Evolutionary conservation across 176 grass and related monocot genomes (phyloP).

Genomic region (Dendrocalamus sinicus): DNA sequence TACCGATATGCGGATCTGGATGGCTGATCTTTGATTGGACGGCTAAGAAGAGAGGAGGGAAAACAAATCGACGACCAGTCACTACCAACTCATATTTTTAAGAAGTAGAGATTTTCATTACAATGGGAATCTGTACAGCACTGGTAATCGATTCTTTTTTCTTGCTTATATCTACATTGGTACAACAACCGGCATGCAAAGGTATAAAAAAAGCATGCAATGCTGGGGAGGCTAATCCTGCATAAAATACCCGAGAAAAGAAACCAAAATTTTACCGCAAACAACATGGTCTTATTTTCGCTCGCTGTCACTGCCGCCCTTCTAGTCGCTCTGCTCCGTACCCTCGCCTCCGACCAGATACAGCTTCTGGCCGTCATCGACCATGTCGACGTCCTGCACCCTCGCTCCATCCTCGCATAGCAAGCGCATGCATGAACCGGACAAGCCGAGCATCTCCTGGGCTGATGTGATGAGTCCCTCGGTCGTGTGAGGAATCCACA

Average conservation of each 20-base stretch:
- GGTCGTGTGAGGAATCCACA: constrained; percentile 77
- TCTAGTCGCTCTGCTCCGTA: not conserved
- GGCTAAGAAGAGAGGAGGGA: too few species aligned
- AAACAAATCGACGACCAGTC: too few species aligned
- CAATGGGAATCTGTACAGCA: constrained; percentile 18
- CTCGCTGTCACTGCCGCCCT: not conserved
- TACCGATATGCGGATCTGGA: too few species aligned
- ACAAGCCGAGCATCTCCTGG: constrained; percentile 59
- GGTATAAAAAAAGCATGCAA: not conserved
- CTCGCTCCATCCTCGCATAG: constrained; percentile 70
- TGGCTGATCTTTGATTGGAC: too few species aligned
- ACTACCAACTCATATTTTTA: too few species aligned
- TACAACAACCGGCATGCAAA: constrained; percentile 13
- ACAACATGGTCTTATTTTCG: not conserved
- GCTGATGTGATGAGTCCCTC: constrained; percentile 63
- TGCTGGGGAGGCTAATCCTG: constrained; percentile 1
- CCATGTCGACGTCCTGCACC: constrained; percentile 60
- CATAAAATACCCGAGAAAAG: not conserved
- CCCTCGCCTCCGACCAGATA: constrained; percentile 62
- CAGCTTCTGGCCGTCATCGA: constrained; percentile 70
- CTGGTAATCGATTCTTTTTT: not conserved
- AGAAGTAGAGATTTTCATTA: not conserved
- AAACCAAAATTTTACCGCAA: not conserved
- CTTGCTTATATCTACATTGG: not conserved
- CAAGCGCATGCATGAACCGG: constrained; percentile 47